A percentile compares a stretch with the other conserved stretches of the same genome.
These are phyloP conservation scores for Filosporella fistucella DNA, from an alignment of 495 filamentous ascomycete genomes.

Conservation along the genomic window DNA sequence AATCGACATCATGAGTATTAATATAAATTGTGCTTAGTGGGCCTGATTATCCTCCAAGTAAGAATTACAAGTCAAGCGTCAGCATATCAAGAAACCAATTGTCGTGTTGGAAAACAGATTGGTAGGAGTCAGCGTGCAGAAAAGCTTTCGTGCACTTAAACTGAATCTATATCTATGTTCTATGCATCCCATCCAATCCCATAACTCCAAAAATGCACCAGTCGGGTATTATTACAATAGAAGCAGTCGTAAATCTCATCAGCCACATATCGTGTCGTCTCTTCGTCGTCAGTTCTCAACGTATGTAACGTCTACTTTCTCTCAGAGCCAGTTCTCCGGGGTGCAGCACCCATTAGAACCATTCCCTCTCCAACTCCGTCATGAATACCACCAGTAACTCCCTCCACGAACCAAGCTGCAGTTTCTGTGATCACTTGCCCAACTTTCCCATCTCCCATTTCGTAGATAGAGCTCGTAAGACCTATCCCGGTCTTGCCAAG, in stretches of 20 bases:
- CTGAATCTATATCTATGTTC: no score
- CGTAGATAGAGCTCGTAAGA: constrained; percentile 43
- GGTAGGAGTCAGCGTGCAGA: no score
- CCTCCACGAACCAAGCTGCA: constrained; percentile 52
- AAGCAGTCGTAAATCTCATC: background rate
- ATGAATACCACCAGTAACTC: constrained; percentile 56
- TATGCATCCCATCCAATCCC: no score
- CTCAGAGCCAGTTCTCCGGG: background rate
- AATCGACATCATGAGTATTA: no score
- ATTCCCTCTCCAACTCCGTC: constrained; percentile 63
- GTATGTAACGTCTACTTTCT: background rate
- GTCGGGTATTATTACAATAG: constrained; percentile 14
- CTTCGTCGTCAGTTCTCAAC: background rate
- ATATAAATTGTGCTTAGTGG: no score
- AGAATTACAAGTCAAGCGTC: no score
- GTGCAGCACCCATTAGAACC: constrained; percentile 34
- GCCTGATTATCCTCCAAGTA: no score
- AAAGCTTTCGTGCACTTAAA: background rate
- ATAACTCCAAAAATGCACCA: background rate
- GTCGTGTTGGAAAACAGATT: no score
- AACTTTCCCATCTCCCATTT: constrained; percentile 52
- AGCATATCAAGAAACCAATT: no score
- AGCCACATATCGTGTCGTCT: background rate
- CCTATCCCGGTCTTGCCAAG: constrained; percentile 46
- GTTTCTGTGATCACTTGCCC: constrained; percentile 45